Percentiles rank a stretch among this genome's conserved stretches.
These are phyloP conservation scores for Mucor sp. DNA, from an alignment of 371 early-diverging fungal species.

Conservation along the genomic window DNA sequence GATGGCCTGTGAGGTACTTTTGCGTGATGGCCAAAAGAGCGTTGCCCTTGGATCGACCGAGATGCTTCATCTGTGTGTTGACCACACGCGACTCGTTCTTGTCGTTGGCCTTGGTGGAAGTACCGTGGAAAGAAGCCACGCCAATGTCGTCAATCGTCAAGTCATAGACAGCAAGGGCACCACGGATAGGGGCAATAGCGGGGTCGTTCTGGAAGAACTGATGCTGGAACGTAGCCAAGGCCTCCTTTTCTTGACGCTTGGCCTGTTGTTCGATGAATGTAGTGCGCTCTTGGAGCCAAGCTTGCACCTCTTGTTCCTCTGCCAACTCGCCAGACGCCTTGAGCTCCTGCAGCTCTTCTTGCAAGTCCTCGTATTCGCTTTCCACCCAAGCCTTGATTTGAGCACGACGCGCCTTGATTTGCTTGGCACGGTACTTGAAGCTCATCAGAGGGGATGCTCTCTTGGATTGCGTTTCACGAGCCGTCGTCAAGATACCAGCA, in stretches of 20 bases:
- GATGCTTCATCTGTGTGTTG: slow-evolving; percentile 85
- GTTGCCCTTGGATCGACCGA: slow-evolving; percentile 91
- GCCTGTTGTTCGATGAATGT: slow-evolving; percentile 86
- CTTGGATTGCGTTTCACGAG: slow-evolving; percentile 74
- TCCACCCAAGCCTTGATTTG: slow-evolving; percentile 91
- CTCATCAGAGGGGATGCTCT: slow-evolving; percentile 79
- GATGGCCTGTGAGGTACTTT: slow-evolving; percentile 95
- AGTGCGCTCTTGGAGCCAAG: slow-evolving; percentile 77
- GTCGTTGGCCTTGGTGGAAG: slow-evolving; percentile 96
- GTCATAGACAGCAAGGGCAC: slow-evolving; percentile 89
- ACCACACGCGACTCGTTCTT: slow-evolving; percentile 93
- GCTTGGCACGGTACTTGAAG: slow-evolving; percentile 89
- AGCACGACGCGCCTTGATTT: slow-evolving; percentile 77
- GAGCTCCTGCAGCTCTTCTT: slow-evolving; percentile 74
- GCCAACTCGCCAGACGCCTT: slow-evolving; percentile 64
- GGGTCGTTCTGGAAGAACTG: slow-evolving; percentile 87
- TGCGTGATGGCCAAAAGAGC: slow-evolving; percentile 86
- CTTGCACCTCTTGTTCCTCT: slow-evolving; percentile 58
- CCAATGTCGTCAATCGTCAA: slow-evolving; percentile 93
- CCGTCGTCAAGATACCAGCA: slow-evolving; percentile 94
- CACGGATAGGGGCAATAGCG: slow-evolving; percentile 89
- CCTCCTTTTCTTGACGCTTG: slow-evolving; percentile 83
- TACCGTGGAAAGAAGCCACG: slow-evolving; percentile 98
- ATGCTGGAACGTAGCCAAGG: slow-evolving; percentile 81
- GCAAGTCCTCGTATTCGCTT: slow-evolving; percentile 73